These are phyloP conservation scores for Nemania serpens DNA, from an alignment of 2,329 filamentous ascomycete species.

Conservation along the genomic window DNA sequence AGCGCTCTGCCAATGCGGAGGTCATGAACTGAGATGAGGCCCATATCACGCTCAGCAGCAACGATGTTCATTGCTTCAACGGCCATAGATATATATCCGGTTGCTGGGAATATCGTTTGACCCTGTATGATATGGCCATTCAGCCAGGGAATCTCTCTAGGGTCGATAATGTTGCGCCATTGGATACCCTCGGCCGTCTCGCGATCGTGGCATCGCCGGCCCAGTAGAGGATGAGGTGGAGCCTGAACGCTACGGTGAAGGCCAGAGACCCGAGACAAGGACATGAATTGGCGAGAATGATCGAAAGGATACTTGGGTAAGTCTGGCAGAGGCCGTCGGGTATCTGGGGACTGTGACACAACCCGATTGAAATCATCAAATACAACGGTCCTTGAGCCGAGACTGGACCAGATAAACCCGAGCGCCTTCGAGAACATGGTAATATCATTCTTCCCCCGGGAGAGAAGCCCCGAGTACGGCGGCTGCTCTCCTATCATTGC, in stretches of 20 bases:
- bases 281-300: too few relatives aligned
- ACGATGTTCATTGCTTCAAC: not conserved
- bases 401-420: constrained; percentile 1
- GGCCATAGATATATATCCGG: not conserved
- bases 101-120: not conserved
- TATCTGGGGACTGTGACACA: too few relatives aligned
- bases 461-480: constrained; percentile 5
- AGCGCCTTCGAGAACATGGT: not conserved
- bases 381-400: not conserved
- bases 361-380: not conserved
- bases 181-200: too few relatives aligned
- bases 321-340: not conserved
- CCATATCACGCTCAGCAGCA: not conserved
- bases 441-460: not conserved
- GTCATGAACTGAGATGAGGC: not conserved
- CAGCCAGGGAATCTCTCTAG: not conserved
- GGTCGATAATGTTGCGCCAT: not conserved
- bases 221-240: too few relatives aligned
- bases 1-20: not conserved
- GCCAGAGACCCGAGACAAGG: too few relatives aligned
- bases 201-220: too few relatives aligned
- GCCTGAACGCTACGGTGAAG: too few relatives aligned
- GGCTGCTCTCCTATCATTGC: not conserved
- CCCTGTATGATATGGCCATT: not conserved
- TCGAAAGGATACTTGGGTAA: not conserved